phyloP scores from a whole-genome alignment of 495 filamentous ascomycete genomes.

The Aspergillus egyptiacus region DNA sequence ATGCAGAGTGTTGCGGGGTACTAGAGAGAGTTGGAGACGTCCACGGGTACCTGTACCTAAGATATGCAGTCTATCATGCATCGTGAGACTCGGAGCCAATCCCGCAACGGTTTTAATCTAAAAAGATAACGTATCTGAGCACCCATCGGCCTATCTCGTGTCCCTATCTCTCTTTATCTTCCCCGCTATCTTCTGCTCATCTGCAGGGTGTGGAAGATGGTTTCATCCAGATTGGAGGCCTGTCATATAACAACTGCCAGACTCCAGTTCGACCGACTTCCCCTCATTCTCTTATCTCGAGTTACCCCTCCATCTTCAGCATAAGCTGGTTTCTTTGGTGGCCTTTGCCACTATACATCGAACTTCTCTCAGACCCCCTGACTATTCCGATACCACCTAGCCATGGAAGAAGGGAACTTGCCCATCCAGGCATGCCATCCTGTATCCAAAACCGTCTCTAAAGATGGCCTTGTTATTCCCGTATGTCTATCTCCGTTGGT shows the following conservation, averaged over 20 bases:
- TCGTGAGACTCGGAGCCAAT: neutral
- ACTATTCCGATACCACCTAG: neutral
- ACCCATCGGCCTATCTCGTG: neutral
- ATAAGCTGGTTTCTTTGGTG: too few relatives aligned
- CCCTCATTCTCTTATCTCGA: neutral
- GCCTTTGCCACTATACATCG: neutral
- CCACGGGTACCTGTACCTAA: too few relatives aligned
- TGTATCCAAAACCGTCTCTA: conserved; percentile 50
- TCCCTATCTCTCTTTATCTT: neutral
- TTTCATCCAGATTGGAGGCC: too few relatives aligned
- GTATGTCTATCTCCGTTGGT: conserved; percentile 34
- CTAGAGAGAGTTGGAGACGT: neutral
- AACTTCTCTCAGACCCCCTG: neutral
- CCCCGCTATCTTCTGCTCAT: neutral
- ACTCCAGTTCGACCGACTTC: too few relatives aligned
- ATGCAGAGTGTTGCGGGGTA: neutral
- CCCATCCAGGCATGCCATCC: conserved; percentile 19
- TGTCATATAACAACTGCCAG: too few relatives aligned
- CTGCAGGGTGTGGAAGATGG: too few relatives aligned
- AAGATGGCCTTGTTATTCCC: conserved; percentile 64
- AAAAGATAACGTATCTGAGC: conserved; percentile 5
- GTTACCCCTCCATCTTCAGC: neutral
- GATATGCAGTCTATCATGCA: neutral
- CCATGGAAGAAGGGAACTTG: conserved; percentile 22
- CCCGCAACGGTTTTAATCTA: neutral